These are phyloP conservation scores for Coprinopsis marcescibilis DNA, from an alignment of 768 basidiomycete species.

Conservation along the genomic window DNA sequence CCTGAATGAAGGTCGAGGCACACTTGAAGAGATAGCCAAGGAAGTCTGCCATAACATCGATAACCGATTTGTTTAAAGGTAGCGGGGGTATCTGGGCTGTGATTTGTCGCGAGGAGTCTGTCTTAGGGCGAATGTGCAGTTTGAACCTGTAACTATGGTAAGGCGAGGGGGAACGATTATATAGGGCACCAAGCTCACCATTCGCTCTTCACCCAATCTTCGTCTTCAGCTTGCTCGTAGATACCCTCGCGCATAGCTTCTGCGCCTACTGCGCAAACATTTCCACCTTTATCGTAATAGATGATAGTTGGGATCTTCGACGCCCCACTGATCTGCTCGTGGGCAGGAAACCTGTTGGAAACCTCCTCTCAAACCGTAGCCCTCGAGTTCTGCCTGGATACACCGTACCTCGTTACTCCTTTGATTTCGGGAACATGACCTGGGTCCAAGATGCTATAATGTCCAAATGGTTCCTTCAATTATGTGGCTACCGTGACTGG, in stretches of 20 bases:
- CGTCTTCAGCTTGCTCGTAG: slow-evolving; percentile 6
- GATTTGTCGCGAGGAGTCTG: slow-evolving; percentile 7
- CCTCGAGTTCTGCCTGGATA: slow-evolving; percentile 13
- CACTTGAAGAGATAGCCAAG: slow-evolving; percentile 41
- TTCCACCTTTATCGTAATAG: slow-evolving; percentile 23
- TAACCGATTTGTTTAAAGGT: slow-evolving; percentile 32
- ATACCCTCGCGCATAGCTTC: slow-evolving; percentile 10
- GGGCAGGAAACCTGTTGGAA: slow-evolving; percentile 16
- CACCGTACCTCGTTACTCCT: slow-evolving; percentile 32
- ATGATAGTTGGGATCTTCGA: slow-evolving; percentile 32
- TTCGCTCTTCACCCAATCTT: slow-evolving; percentile 9
- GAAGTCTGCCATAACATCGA: slow-evolving; percentile 43
- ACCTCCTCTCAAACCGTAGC: not conserved
- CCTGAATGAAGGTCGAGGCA: slow-evolving; percentile 37
- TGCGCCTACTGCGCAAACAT: slow-evolving; percentile 5
- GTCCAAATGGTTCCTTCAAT: slow-evolving; percentile 10
- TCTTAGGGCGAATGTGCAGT: slow-evolving; percentile 27
- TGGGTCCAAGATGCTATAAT: slow-evolving; percentile 28
- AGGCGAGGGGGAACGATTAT: not conserved
- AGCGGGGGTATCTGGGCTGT: slow-evolving; percentile 28
- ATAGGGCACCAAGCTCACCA: slow-evolving; percentile 20
- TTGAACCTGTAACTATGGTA: slow-evolving; percentile 16
- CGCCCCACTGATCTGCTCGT: slow-evolving; percentile 20
- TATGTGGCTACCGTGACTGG: not conserved
- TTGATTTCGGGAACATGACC: slow-evolving; percentile 28